These are phyloP conservation scores for Rhododendron griersonianum DNA, from an alignment of 148 eudicot genomes.

Conservation along the genomic window DNA sequence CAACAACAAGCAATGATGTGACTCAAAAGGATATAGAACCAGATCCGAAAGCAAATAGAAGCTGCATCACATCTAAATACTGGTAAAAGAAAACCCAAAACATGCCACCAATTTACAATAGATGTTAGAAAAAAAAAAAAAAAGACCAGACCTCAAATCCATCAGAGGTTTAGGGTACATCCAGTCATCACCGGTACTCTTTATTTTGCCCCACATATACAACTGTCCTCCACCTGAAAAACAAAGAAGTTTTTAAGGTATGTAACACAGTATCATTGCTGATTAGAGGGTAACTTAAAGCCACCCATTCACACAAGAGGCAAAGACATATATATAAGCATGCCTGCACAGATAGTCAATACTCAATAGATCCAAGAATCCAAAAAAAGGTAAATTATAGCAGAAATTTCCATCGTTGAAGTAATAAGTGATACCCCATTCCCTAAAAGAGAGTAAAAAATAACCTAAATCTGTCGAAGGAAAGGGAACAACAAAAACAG, in stretches of 20 bases:
- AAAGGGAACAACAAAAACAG: background rate
- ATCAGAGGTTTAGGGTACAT: conserved; percentile 98
- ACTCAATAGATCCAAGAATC: background rate
- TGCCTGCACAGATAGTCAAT: background rate
- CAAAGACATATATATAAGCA: background rate
- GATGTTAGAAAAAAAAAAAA: background rate
- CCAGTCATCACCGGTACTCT: conserved; percentile 90
- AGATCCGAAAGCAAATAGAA: background rate
- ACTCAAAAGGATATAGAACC: background rate
- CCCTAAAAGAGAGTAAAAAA: background rate
- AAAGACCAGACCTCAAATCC: conserved; percentile 76
- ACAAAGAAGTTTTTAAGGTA: background rate
- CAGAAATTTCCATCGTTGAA: background rate
- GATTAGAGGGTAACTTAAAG: background rate
- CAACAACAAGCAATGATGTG: background rate
- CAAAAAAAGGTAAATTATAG: background rate
- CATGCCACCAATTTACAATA: background rate
- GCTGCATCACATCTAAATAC: background rate
- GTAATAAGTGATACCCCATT: background rate
- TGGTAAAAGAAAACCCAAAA: conserved; percentile 1
- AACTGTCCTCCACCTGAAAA: conserved; percentile 91
- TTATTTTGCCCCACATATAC: conserved; percentile 97
- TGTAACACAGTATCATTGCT: background rate
- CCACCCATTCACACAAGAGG: background rate
- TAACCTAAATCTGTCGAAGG: background rate